Evolutionary conservation across 2,329 filamentous ascomycete genomes (phyloP), one percentile per base, ranked within the genome.

Genomic region (Penicillium frequentans): DNA sequence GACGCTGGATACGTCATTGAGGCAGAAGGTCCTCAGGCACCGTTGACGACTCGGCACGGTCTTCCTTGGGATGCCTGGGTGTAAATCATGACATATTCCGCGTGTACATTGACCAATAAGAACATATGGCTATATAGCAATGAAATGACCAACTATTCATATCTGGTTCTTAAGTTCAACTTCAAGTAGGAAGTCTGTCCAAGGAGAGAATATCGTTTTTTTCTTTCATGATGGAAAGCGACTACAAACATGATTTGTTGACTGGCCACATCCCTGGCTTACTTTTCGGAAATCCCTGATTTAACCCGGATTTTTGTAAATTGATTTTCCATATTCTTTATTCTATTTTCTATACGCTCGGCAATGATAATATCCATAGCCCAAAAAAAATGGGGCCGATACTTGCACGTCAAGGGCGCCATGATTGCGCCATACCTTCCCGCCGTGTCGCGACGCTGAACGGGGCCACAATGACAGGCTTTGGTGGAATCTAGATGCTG

Each of bases 1-100:
- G 73, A 71, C 48, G 53, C 56, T 7, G 75, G 73, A 2, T 75
- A 77, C 56, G 61, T 77, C 1, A 27, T 73, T 1, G 71, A 70
- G 4, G 66, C 68, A 0, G 75, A 77, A 54, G 74, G 75, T 1
- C 70, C 72, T 1, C 72, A 73, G 56, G 60, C 60, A 6, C 56
- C 62, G 1, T 33, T 65, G 35, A 59, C 58, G 3, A 60, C 52
- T 27, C 63, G 61, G 2, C 53, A 67, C 39, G 65, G 64, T 5
- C 44, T 66, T 14, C 52, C 59, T 8, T 68, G 65, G 65, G 62
- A 68, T 54, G 51, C 49, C 2, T 69, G 65, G 61, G 66, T 69
- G 16, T 68, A 58, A 49, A 11, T 11, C 33, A 29, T 54, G 19
- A 16, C 23, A 13, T n/a, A 3, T 42, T 23, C 14, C 13, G 39